phyloP scores from a whole-genome alignment of 2,329 filamentous ascomycete genomes.

The Sclerotinia glacialis region DNA sequence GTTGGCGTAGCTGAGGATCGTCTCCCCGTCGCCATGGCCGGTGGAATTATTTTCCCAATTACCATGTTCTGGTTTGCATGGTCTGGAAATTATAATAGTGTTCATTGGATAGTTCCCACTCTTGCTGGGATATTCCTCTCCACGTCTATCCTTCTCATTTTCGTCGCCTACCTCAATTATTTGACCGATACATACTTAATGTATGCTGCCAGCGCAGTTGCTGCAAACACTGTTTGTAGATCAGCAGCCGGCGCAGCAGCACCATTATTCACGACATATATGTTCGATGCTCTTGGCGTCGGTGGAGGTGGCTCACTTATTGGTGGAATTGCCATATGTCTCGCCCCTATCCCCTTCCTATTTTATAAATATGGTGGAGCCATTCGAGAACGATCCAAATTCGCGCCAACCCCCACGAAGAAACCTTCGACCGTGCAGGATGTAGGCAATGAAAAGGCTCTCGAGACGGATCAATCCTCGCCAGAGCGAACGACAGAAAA shows the following conservation, averaged over 20 bases:
- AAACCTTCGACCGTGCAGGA: background rate
- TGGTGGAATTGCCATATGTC: constrained; percentile 48
- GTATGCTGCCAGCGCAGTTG: constrained; percentile 51
- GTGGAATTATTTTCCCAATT: constrained; percentile 51
- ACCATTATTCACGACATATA: constrained; percentile 56
- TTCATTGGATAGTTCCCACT: constrained; percentile 50
- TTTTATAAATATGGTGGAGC: constrained; percentile 37
- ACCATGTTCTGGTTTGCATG: constrained; percentile 52
- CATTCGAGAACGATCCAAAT: constrained; percentile 37
- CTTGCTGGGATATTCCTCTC: constrained; percentile 46
- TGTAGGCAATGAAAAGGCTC: background rate
- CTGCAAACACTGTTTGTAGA: constrained; percentile 61
- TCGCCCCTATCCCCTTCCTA: constrained; percentile 36
- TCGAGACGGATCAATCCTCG: background rate
- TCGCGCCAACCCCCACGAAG: constrained; percentile 30
- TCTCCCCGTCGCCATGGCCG: constrained; percentile 54
- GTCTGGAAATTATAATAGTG: constrained; percentile 47
- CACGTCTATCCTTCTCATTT: constrained; percentile 45
- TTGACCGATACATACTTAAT: constrained; percentile 46
- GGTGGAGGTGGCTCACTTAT: constrained; percentile 51
- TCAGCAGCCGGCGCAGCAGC: constrained; percentile 62
- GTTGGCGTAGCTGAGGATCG: constrained; percentile 46
- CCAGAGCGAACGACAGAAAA: background rate
- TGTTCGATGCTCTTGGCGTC: constrained; percentile 46
- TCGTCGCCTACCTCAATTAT: constrained; percentile 57